A percentile compares a stretch with the other conserved stretches of the same genome.
Conservation (phyloP, 805 yeast genomes). For the Sugiyamaella smithiae region DNA sequence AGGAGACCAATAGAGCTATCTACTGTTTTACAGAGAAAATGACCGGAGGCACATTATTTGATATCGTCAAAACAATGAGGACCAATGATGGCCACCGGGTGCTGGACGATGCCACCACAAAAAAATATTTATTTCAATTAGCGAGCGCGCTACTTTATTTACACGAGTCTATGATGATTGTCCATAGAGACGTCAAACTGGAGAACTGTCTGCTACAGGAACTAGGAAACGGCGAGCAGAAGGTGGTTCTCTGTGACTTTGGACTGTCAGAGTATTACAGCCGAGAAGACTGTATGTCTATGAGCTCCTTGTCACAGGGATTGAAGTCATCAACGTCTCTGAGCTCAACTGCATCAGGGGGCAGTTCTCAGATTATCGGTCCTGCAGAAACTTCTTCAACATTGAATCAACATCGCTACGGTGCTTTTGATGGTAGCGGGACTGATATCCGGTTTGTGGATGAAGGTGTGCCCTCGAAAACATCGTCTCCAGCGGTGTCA, state of each 20-base stretch:
- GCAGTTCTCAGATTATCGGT: conserved; percentile 20
- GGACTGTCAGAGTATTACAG: conserved; percentile 61
- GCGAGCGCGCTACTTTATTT: conserved; percentile 58
- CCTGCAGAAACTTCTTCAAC: conserved; percentile 27
- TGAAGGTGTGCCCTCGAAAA: neutral
- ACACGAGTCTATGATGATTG: conserved; percentile 58
- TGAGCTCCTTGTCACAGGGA: conserved; percentile 3
- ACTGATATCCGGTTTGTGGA: neutral
- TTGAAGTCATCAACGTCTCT: no score
- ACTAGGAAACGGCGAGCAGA: conserved; percentile 30
- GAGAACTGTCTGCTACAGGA: conserved; percentile 72
- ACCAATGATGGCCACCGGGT: conserved; percentile 7
- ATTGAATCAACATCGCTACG: conserved; percentile 23
- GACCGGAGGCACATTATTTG: conserved; percentile 78
- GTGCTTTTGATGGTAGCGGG: neutral
- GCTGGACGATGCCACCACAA: conserved; percentile 24
- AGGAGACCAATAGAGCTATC: conserved; percentile 57
- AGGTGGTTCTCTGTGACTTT: conserved; percentile 75
- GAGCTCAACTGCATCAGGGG: neutral
- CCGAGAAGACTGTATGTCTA: neutral
- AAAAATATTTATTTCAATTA: conserved; percentile 50
- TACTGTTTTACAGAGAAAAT: conserved; percentile 71
- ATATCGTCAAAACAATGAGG: conserved; percentile 64
- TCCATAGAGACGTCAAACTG: conserved; percentile 80
- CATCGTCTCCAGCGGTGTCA: neutral